Conservation (phyloP, 352 stramenopile genomes). For the Globisporangium nagaii region DNA sequence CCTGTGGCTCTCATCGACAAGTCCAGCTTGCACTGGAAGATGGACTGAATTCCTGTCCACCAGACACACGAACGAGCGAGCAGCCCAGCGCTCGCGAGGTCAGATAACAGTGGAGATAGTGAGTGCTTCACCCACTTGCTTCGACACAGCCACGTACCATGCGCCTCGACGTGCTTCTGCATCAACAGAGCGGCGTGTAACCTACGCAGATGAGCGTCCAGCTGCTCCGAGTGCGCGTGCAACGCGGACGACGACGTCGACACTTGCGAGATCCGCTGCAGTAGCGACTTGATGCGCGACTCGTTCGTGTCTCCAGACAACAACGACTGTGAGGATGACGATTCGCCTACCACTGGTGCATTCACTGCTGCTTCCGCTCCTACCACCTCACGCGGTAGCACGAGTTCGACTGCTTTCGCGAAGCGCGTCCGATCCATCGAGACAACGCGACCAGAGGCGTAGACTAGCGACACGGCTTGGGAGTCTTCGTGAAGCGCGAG, state of each 20-base stretch:
- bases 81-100: too few species aligned
- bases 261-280: constrained; percentile 32
- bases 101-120: too few species aligned
- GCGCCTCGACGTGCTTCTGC: constrained; percentile 14
- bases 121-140: too few species aligned
- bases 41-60: constrained; percentile 4
- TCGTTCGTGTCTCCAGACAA: constrained; percentile 9
- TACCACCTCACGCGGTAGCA: constrained; percentile 13
- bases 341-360: background rate
- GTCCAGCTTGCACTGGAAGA: constrained; percentile 7
- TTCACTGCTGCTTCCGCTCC: background rate
- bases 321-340: background rate
- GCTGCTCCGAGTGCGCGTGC: constrained; percentile 23
- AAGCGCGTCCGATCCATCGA: constrained; percentile 18
- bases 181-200: constrained; percentile 45
- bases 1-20: background rate
- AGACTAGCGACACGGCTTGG: constrained; percentile 25
- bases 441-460: constrained; percentile 25
- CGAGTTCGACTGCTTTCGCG: constrained; percentile 11
- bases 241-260: constrained; percentile 24
- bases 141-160: too few species aligned
- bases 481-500: constrained; percentile 16
- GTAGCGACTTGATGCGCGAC: constrained; percentile 24
- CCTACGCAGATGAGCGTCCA: constrained; percentile 31
- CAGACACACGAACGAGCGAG: background rate